Conservation (phyloP, 495 filamentous ascomycete genomes). For the Hypoxylon rickii region DNA sequence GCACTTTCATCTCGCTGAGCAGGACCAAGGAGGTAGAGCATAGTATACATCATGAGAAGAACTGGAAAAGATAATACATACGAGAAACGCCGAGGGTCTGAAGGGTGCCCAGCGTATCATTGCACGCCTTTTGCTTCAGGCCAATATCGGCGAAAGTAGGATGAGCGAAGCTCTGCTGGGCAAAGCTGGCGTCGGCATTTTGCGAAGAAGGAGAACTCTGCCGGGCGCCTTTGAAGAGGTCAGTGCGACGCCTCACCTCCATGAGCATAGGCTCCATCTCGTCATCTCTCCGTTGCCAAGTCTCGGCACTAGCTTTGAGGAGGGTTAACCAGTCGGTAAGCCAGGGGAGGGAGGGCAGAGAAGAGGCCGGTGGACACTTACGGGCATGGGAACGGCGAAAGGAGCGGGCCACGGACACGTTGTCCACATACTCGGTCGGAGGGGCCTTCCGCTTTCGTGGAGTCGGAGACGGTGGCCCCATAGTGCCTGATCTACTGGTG, state of each 20-base stretch:
- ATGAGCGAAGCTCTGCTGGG: slow-evolving; percentile 36
- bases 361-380: slow-evolving; percentile 12
- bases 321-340: slow-evolving; percentile 1
- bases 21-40: no score
- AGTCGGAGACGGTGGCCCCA: slow-evolving; percentile 31
- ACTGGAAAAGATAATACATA: slow-evolving; percentile 7
- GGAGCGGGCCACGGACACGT: slow-evolving; percentile 12
- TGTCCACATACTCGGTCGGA: slow-evolving; percentile 19
- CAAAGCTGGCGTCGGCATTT: slow-evolving; percentile 35
- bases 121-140: slow-evolving; percentile 49
- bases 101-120: slow-evolving; percentile 53
- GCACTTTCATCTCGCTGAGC: no score
- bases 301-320: slow-evolving; percentile 33
- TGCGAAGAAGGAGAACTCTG: slow-evolving; percentile 31
- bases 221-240: slow-evolving; percentile 6
- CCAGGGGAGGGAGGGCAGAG: background rate
- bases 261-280: slow-evolving; percentile 35
- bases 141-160: slow-evolving; percentile 50
- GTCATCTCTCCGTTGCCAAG: slow-evolving; percentile 28
- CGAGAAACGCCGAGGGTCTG: slow-evolving; percentile 53
- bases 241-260: slow-evolving; percentile 25
- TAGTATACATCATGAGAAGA: background rate
- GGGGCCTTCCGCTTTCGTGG: slow-evolving; percentile 10
- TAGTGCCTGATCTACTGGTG: slow-evolving; percentile 21
- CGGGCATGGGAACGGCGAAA: slow-evolving; percentile 36